These are phyloP conservation scores for Tuber indicum DNA, from an alignment of 495 filamentous ascomycete species.

Conservation along the genomic window DNA sequence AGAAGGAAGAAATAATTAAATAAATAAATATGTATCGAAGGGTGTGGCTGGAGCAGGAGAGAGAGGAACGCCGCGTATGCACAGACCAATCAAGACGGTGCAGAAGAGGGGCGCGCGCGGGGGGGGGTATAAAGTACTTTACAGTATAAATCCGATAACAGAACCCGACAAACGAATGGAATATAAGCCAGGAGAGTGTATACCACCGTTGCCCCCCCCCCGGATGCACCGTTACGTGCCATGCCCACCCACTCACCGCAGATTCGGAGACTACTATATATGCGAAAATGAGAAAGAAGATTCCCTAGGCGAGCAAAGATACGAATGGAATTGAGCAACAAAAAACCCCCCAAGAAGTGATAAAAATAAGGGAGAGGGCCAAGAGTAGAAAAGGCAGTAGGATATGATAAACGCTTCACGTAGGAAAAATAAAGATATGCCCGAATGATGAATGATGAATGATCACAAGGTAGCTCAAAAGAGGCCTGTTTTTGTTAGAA, in stretches of 20 bases:
- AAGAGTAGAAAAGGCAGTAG: not conserved
- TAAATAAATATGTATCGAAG: not conserved
- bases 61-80: not conserved
- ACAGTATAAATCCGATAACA: not conserved
- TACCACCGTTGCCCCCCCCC: not conserved
- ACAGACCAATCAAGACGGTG: not conserved
- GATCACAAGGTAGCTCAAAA: not conserved
- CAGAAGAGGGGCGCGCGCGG: not conserved
- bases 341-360: not conserved
- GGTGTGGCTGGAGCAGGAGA: not conserved
- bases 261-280: not conserved
- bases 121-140: not conserved
- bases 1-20: not conserved
- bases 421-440: not conserved
- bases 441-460: not conserved
- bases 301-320: not conserved
- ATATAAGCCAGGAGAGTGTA: not conserved
- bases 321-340: not conserved
- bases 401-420: conserved; percentile 1
- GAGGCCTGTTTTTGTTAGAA: not conserved
- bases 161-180: not conserved
- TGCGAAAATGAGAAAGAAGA: not conserved
- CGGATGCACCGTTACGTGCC: not conserved
- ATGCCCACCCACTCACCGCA: not conserved
- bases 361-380: not conserved